Conservation (phyloP, 257 asterid species). For the Solanum raphanifolium region DNA sequence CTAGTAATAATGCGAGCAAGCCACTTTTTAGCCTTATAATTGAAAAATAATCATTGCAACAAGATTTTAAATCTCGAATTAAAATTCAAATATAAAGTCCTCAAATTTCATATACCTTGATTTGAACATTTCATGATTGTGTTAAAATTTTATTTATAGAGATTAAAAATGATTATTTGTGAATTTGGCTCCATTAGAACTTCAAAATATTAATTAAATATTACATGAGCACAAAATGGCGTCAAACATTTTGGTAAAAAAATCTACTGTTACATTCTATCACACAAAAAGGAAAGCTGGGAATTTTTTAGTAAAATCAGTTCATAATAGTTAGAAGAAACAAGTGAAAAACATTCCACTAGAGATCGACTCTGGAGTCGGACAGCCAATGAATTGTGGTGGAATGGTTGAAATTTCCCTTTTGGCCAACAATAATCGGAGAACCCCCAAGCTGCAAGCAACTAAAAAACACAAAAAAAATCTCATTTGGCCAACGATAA, state of each 20-base stretch:
- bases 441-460: neutral
- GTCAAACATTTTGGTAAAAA: no score
- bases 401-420: neutral
- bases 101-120: neutral
- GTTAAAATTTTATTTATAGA: neutral
- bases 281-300: neutral
- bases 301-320: neutral
- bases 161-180: neutral
- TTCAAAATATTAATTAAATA: no score
- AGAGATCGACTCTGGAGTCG: neutral
- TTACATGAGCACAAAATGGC: neutral
- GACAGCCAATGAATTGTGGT: neutral
- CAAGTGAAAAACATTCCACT: neutral
- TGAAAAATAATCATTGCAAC: neutral
- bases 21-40: neutral
- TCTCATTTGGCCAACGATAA: neutral
- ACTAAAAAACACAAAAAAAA: neutral
- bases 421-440: neutral
- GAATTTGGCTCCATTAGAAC: neutral
- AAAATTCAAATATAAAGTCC: neutral
- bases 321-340: neutral
- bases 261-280: neutral
- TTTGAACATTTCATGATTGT: neutral
- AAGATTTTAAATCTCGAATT: neutral
- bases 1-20: neutral